Percentiles rank a stretch among this genome's conserved stretches.
These are phyloP conservation scores for Pleurotus salmoneostramineus DNA, from an alignment of 768 basidiomycete genomes.

Conservation along the genomic window DNA sequence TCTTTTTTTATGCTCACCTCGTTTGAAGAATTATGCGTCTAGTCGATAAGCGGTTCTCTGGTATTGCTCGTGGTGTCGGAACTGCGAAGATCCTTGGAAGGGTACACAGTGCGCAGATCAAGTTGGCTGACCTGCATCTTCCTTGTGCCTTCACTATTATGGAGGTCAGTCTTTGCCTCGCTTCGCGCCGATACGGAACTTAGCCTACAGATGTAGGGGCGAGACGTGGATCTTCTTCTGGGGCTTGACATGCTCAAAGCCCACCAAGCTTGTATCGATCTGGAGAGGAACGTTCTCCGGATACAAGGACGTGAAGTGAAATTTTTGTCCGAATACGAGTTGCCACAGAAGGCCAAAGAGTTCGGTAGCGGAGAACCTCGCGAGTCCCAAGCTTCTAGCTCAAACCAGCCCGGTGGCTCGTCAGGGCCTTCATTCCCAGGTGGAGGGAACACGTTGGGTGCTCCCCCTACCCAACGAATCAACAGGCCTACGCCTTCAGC, in stretches of 20 bases:
- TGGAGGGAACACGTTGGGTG: constrained; percentile 57
- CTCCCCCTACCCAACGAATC: constrained; percentile 27
- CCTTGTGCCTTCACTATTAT: constrained; percentile 94
- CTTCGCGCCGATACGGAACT: background rate
- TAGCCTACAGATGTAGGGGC: constrained; percentile 48
- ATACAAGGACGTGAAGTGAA: constrained; percentile 87
- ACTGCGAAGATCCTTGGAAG: constrained; percentile 92
- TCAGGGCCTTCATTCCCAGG: constrained; percentile 55
- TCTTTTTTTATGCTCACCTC: constrained; percentile 1
- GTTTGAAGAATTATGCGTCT: constrained; percentile 82
- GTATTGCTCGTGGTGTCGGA: constrained; percentile 91
- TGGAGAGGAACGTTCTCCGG: constrained; percentile 84
- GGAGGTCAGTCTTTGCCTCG: constrained; percentile 53
- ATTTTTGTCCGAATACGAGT: constrained; percentile 92
- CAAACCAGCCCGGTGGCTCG: constrained; percentile 9
- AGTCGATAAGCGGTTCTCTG: constrained; percentile 80
- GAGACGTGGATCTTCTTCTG: constrained; percentile 91
- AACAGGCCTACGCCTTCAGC: constrained; percentile 18
- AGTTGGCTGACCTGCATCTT: constrained; percentile 76
- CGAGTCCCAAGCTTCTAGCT: constrained; percentile 15
- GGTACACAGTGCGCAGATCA: constrained; percentile 91
- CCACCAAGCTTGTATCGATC: constrained; percentile 94
- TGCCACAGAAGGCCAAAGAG: constrained; percentile 75
- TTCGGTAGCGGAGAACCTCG: constrained; percentile 21
- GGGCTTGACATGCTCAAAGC: constrained; percentile 99